phyloP scores from a whole-genome alignment of 192 early-diverging fungal species.

The Rhizophlyctis rosea region DNA sequence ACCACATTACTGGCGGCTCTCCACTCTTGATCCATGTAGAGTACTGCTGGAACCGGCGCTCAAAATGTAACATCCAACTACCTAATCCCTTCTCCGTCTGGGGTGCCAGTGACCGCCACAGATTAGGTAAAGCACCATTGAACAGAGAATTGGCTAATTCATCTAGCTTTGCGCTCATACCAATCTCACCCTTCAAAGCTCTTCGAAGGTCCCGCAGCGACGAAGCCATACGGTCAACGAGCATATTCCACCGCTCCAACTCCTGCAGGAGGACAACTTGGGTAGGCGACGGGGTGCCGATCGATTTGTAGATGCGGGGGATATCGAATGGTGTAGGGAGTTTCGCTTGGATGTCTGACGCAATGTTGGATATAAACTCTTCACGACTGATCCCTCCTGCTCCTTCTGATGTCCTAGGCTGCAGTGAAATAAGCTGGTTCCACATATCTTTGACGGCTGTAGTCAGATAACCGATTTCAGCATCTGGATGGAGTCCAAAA shows the following conservation, averaged over 20 bases:
- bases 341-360: conserved; percentile 55
- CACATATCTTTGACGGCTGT: conserved; percentile 65
- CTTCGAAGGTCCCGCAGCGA: conserved; percentile 50
- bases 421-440: conserved; percentile 56
- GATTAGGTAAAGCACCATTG: conserved; percentile 53
- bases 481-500: conserved; percentile 63
- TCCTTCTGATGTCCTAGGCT: conserved; percentile 55
- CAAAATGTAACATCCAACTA: conserved; percentile 59
- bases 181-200: conserved; percentile 63
- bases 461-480: conserved; percentile 62
- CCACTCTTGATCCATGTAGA: conserved; percentile 62
- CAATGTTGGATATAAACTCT: conserved; percentile 60
- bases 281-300: conserved; percentile 54
- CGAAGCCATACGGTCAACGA: conserved; percentile 52
- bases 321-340: conserved; percentile 55
- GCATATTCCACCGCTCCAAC: conserved; percentile 60
- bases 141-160: conserved; percentile 55
- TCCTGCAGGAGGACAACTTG: conserved; percentile 61
- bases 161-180: conserved; percentile 59
- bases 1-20: conserved; percentile 62
- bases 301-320: conserved; percentile 50
- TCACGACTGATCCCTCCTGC: conserved; percentile 61
- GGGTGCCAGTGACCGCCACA: conserved; percentile 53
- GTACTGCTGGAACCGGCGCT: conserved; percentile 53
- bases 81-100: conserved; percentile 63